Base-by-base conservation (phyloP, 2,329 filamentous ascomycete species). In the Xylariaceae sp. region DNA sequence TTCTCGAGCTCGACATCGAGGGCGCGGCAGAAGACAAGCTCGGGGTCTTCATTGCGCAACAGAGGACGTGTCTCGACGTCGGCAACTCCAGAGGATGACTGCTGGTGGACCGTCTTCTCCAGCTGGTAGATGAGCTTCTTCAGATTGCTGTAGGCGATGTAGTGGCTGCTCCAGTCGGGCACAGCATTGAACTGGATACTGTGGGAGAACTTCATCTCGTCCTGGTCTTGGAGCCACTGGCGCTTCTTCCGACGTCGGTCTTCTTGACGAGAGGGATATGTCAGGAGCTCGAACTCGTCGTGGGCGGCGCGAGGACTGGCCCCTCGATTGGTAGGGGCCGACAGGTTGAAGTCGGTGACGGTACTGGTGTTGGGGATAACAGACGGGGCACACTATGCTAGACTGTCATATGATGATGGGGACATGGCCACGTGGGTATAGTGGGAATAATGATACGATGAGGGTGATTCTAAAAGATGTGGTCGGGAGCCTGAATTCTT, bases 201-300 rank as follows among this genome's bases (percentile, higher is more conserved):
- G 68, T 98, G 93, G 16, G 92, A 97, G 77, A 98, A 98, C 84
- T 97, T 97, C 93, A 98, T 98, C 64, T 89, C 88, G 82, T 86
- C 83, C 55, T 76, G 79, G 58, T 83, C 75, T 58, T 87, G 80
- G 60, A 91, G 82, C 76, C 80, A 79, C 62, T 74, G 73, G 66
- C 81, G 77, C 74, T 90, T 90, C 65, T 77, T 73, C 55, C 69
- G 68, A 61, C 75, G 71, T n/a, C n/a, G n/a, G n/a, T n/a, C n/a
- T n/a, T n/a, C n/a, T n/a, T n/a, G n/a, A n/a, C n/a, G n/a, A n/a
- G n/a, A n/a, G n/a, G n/a, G n/a, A n/a, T n/a, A n/a, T n/a, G n/a
- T n/a, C n/a, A n/a, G n/a, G n/a, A n/a, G n/a, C n/a, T n/a, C n/a
- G n/a, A n/a, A n/a, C n/a, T n/a, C n/a, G n/a, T n/a, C n/a, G n/a